phyloP scores from a whole-genome alignment of 2,329 filamentous ascomycete genomes.

The Colletotrichum sp. region DNA sequence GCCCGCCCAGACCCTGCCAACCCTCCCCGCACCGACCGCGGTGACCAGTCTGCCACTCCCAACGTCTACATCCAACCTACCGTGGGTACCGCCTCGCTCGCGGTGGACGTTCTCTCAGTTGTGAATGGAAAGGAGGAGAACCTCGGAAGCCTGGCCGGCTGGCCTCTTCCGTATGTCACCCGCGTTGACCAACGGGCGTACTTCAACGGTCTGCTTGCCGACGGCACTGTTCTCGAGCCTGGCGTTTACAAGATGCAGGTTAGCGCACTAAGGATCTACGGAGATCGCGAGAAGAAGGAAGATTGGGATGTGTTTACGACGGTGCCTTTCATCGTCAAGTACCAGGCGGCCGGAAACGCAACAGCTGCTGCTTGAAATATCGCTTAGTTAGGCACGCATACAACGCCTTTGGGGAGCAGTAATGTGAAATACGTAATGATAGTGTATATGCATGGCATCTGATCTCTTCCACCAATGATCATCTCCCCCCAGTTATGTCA shows the following conservation, averaged over 20 bases:
- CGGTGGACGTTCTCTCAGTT: constrained; percentile 47
- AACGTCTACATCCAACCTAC: constrained; percentile 42
- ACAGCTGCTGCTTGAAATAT: background rate
- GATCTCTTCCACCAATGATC: background rate
- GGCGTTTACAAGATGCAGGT: constrained; percentile 56
- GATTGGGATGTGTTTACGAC: constrained; percentile 26
- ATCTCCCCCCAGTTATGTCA: background rate
- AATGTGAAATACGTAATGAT: background rate
- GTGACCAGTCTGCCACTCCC: constrained; percentile 34
- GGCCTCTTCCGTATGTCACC: background rate
- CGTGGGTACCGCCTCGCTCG: constrained; percentile 50
- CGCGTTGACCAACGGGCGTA: background rate
- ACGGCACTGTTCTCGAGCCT: constrained; percentile 50
- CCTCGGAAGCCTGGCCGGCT: background rate
- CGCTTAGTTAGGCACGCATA: background rate
- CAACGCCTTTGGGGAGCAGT: too few species aligned
- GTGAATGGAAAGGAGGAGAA: constrained; percentile 28
- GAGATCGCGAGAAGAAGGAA: constrained; percentile 35
- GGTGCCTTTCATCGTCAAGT: constrained; percentile 21
- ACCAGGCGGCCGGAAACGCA: background rate
- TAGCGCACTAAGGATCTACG: constrained; percentile 56
- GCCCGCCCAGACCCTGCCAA: constrained; percentile 41
- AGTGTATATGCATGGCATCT: background rate
- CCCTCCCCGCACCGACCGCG: constrained; percentile 24
- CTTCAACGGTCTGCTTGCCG: constrained; percentile 53